A percentile compares a stretch with the other conserved stretches of the same genome.
Conservation (phyloP, 305 asterid genomes). For the Striga hermonthica region DNA sequence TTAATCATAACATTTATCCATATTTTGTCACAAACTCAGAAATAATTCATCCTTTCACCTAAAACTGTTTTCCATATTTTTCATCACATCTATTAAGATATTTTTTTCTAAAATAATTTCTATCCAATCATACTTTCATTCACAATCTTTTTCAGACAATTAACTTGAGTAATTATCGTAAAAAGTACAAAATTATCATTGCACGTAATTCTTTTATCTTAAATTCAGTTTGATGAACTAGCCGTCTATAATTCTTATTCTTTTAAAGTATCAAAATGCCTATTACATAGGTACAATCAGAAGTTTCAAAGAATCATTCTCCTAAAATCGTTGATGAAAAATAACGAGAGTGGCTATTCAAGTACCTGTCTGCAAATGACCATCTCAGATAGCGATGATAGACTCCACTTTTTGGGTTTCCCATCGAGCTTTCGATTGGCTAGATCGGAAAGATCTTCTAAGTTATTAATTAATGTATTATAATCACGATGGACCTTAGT, state of each 20-base stretch:
- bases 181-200: neutral
- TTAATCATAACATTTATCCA: no score
- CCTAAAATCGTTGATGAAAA: conserved; percentile 9
- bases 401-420: conserved; percentile 71
- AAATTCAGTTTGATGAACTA: neutral
- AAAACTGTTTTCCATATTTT: no score
- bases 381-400: conserved; percentile 64
- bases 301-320: conserved; percentile 10
- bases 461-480: conserved; percentile 50
- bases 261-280: no score
- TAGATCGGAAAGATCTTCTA: conserved; percentile 63
- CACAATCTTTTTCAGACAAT: no score
- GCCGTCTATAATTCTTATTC: no score
- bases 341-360: neutral
- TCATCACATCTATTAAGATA: no score
- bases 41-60: no score
- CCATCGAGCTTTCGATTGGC: conserved; percentile 75
- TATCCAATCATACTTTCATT: no score
- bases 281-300: conserved; percentile 3
- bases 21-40: no score
- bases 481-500: conserved; percentile 55
- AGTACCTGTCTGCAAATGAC: conserved; percentile 72
- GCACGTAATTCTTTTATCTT: neutral
- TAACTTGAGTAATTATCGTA: no score
- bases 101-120: no score